Conservation (phyloP, 192 early-diverging fungal species). For the Geosiphon pyriformis region DNA sequence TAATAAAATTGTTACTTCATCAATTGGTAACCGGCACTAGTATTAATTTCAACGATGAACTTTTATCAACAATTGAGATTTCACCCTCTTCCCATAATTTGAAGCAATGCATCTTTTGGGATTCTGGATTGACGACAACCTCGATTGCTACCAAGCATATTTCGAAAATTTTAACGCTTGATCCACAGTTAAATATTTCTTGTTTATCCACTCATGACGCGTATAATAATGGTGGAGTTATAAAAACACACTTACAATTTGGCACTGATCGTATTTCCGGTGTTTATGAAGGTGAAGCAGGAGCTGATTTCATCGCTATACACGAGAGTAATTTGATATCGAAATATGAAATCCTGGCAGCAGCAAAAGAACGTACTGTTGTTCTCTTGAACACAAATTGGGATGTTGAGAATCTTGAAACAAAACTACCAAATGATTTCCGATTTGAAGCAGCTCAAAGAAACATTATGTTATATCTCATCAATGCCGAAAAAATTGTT, state of each 20-base stretch:
- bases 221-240: slow-evolving; percentile 53
- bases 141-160: slow-evolving; percentile 46
- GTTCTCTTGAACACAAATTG: slow-evolving; percentile 65
- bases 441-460: slow-evolving; percentile 46
- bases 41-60: slow-evolving; percentile 27
- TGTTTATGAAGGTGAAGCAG: slow-evolving; percentile 32
- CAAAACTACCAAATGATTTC: slow-evolving; percentile 60
- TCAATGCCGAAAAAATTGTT: slow-evolving; percentile 61
- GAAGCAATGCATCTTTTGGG: slow-evolving; percentile 54
- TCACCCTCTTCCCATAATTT: slow-evolving; percentile 33
- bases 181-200: slow-evolving; percentile 36
- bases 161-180: slow-evolving; percentile 34
- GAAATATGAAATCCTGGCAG: slow-evolving; percentile 56
- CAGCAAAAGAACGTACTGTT: slow-evolving; percentile 42
- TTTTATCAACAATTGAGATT: slow-evolving; percentile 24
- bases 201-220: slow-evolving; percentile 45
- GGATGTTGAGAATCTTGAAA: slow-evolving; percentile 62
- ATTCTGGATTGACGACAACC: slow-evolving; percentile 44
- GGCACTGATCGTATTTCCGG: slow-evolving; percentile 30
- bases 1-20: slow-evolving; percentile 34
- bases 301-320: slow-evolving; percentile 56
- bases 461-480: slow-evolving; percentile 50
- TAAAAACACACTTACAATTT: slow-evolving; percentile 56
- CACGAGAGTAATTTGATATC: slow-evolving; percentile 55
- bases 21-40: slow-evolving; percentile 18